phyloP scores from a whole-genome alignment of 2,329 filamentous ascomycete species.

The Phyllosticta citrichinensis region DNA sequence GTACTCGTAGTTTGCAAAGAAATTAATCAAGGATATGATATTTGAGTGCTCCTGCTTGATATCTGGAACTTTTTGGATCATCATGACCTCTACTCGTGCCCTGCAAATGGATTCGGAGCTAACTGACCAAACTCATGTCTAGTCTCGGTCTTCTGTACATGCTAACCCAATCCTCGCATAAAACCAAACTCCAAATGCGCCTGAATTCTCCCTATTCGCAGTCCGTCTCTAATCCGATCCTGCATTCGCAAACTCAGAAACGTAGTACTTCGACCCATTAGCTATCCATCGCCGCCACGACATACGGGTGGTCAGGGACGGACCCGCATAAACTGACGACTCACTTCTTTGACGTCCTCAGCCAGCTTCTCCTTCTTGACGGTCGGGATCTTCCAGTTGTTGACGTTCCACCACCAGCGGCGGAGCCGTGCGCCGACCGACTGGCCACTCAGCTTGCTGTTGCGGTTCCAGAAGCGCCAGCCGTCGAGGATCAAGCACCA shows the following conservation, averaged over 20 bases:
- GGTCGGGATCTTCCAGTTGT: conserved; percentile 59
- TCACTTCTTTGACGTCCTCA: conserved; percentile 6
- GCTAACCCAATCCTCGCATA: not conserved
- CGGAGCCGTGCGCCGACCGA: conserved; percentile 66
- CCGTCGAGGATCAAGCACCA: conserved; percentile 79
- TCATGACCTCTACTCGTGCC: too few relatives aligned
- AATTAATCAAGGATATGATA: not conserved
- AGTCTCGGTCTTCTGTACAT: not conserved
- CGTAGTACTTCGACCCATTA: conserved; percentile 5
- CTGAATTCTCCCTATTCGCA: not conserved
- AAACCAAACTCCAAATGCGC: not conserved
- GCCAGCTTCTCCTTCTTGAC: not conserved
- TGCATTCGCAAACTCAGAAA: conserved; percentile 2
- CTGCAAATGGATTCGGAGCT: too few relatives aligned
- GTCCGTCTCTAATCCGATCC: not conserved
- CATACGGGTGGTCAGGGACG: not conserved
- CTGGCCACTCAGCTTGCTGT: conserved; percentile 64
- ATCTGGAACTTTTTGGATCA: too few relatives aligned
- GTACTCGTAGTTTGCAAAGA: too few relatives aligned
- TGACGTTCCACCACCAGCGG: conserved; percentile 91
- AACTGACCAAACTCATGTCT: not conserved
- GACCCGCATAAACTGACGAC: conserved; percentile 7
- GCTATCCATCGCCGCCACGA: not conserved
- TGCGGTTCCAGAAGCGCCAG: conserved; percentile 84
- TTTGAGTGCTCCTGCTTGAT: too few relatives aligned